phyloP scores from a whole-genome alignment of 2,329 filamentous ascomycete genomes.

The Sclerotiophoma versabilis region DNA sequence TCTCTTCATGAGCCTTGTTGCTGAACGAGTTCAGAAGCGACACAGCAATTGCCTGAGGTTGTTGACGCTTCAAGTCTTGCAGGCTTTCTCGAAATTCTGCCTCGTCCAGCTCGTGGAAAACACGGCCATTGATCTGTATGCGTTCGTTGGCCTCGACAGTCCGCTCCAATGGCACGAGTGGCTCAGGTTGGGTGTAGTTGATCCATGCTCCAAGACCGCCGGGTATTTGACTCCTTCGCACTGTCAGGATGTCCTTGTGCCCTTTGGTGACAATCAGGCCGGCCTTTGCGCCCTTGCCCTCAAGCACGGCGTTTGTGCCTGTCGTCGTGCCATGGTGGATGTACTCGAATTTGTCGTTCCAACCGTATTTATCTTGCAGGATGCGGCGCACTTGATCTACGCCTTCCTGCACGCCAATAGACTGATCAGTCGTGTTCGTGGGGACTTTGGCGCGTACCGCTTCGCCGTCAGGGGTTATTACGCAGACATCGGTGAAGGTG shows the following conservation, averaged over 20 bases:
- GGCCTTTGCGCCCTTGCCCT: conserved; percentile 58
- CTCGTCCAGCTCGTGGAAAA: conserved; percentile 52
- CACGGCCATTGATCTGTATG: conserved; percentile 53
- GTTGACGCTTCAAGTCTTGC: conserved; percentile 49
- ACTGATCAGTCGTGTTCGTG: conserved; percentile 56
- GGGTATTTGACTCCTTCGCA: conserved; percentile 59
- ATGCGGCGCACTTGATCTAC: conserved; percentile 53
- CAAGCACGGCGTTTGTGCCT: conserved; percentile 59
- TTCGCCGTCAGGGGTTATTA: conserved; percentile 55
- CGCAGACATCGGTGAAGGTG: conserved; percentile 59
- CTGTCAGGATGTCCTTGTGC: conserved; percentile 58
- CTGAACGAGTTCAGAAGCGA: conserved; percentile 58
- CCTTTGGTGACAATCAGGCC: conserved; percentile 58
- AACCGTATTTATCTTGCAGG: conserved; percentile 49
- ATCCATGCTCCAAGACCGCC: conserved; percentile 60
- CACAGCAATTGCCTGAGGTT: conserved; percentile 56
- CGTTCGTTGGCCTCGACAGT: conserved; percentile 57
- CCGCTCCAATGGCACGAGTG: conserved; percentile 58
- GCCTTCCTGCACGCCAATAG: conserved; percentile 56
- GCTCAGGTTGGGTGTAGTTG: conserved; percentile 56
- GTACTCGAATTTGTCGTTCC: conserved; percentile 56
- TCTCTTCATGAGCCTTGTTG: conserved; percentile 53
- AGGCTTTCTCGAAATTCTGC: conserved; percentile 49
- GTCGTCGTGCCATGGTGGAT: conserved; percentile 61
- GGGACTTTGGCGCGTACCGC: conserved; percentile 56